phyloP scores from a whole-genome alignment of 257 asterid species.

The Ocimum tenuiflorum region DNA sequence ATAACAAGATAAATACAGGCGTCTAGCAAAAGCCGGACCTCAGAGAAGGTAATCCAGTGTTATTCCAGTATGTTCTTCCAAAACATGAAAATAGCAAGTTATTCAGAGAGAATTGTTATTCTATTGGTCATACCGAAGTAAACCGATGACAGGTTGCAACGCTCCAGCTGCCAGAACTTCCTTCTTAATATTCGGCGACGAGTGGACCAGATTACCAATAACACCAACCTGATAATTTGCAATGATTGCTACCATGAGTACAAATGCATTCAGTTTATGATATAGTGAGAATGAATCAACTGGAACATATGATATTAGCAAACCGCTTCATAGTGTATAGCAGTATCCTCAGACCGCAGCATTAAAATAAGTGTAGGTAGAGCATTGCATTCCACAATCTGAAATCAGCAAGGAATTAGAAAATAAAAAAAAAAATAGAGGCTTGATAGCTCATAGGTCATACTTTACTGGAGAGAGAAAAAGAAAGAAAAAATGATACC shows the following conservation, averaged over 20 bases:
- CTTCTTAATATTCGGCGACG: slow-evolving; percentile 93
- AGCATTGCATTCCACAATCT: slow-evolving; percentile 98
- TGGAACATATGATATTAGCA: slow-evolving; percentile 9
- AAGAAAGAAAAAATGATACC: slow-evolving; percentile 29
- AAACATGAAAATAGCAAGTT: background rate
- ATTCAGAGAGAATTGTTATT: background rate
- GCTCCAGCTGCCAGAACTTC: slow-evolving; percentile 98
- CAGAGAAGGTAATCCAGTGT: background rate
- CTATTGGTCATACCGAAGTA: slow-evolving; percentile 55
- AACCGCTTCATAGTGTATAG: slow-evolving; percentile 99
- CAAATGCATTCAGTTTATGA: background rate
- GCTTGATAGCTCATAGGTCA: background rate
- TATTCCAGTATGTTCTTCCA: background rate
- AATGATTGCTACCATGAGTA: slow-evolving; percentile 16
- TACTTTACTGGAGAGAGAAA: background rate
- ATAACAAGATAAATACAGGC: background rate
- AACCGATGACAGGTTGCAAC: slow-evolving; percentile 94
- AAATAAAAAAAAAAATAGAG: background rate
- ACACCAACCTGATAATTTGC: slow-evolving; percentile 75
- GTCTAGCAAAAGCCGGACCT: background rate
- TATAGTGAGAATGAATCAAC: background rate
- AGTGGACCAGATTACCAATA: slow-evolving; percentile 94
- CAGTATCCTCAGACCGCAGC: slow-evolving; percentile 94
- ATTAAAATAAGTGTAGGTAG: slow-evolving; percentile 86
- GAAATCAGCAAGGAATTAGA: slow-evolving; percentile 26